These are phyloP conservation scores for Penicillium longicatenatum DNA, from an alignment of 495 filamentous ascomycete species.

Conservation along the genomic window DNA sequence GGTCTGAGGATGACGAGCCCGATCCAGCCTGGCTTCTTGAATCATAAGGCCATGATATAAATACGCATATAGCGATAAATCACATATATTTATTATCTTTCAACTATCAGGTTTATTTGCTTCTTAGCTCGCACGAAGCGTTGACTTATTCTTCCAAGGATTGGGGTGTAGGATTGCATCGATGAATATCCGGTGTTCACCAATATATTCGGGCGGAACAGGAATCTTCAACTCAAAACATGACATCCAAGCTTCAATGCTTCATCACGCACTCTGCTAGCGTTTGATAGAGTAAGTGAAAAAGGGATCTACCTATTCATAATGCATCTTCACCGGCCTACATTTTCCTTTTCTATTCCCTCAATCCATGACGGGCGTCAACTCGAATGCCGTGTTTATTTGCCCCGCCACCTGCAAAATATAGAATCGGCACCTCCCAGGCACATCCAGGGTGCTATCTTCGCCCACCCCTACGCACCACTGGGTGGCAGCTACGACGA, in stretches of 20 bases:
- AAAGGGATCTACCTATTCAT: background rate
- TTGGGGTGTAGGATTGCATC: too few species aligned
- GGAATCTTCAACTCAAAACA: background rate
- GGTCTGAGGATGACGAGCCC: slow-evolving; percentile 51
- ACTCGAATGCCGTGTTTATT: slow-evolving; percentile 81
- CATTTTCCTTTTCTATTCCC: slow-evolving; percentile 75
- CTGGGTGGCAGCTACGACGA: slow-evolving; percentile 89
- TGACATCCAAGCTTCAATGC: background rate
- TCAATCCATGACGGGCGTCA: slow-evolving; percentile 75
- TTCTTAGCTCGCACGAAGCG: background rate
- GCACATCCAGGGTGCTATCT: slow-evolving; percentile 64
- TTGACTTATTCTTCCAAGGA: background rate
- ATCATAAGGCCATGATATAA: slow-evolving; percentile 8
- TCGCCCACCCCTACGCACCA: slow-evolving; percentile 90
- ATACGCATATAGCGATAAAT: background rate
- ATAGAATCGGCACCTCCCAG: slow-evolving; percentile 32
- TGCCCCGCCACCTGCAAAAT: slow-evolving; percentile 50
- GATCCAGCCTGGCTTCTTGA: slow-evolving; percentile 49
- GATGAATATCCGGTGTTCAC: too few species aligned
- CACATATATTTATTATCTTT: background rate
- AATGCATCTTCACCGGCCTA: slow-evolving; percentile 53
- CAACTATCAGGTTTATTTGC: background rate
- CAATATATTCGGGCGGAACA: background rate
- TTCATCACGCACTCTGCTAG: background rate
- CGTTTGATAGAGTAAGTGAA: background rate